Conservation (phyloP, 108 stramenopile genomes). For the Tribonema minus region DNA sequence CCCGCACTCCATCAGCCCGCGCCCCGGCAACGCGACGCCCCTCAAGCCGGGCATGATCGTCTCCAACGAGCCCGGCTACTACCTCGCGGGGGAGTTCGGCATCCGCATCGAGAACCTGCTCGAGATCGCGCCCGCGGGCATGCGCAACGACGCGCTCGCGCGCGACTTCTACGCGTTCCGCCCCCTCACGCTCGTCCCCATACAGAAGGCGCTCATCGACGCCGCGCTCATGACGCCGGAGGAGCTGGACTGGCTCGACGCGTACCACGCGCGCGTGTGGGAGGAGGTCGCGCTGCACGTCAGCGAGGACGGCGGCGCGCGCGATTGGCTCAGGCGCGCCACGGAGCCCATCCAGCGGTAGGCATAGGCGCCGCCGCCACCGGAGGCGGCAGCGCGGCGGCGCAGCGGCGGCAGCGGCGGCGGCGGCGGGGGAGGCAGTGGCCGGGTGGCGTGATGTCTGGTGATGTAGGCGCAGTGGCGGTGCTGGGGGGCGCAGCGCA, state of each 20-base stretch:
- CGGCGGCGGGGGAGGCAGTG: too few species aligned
- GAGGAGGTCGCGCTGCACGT: not conserved
- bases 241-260: slow-evolving; percentile 52
- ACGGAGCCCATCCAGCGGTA: too few species aligned
- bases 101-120: slow-evolving; percentile 78
- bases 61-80: slow-evolving; percentile 96
- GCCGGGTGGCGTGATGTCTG: too few species aligned
- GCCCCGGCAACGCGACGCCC: slow-evolving; percentile 11
- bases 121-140: slow-evolving; percentile 18
- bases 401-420: too few species aligned
- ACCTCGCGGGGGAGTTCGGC: slow-evolving; percentile 82
- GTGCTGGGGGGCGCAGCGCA: too few species aligned
- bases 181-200: slow-evolving; percentile 47
- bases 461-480: too few species aligned
- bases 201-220: slow-evolving; percentile 49
- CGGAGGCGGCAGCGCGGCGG: too few species aligned
- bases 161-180: slow-evolving; percentile 43
- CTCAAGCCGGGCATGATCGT: slow-evolving; percentile 88
- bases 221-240: slow-evolving; percentile 16
- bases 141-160: slow-evolving; percentile 7
- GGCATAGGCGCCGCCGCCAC: too few species aligned
- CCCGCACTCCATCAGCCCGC: slow-evolving; percentile 59
- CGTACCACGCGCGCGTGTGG: slow-evolving; percentile 39
- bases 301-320: not conserved
- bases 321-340: not conserved